Evolutionary conservation across 108 stramenopile species (phyloP).

Genomic region (Hondaea fermentalgiana): DNA sequence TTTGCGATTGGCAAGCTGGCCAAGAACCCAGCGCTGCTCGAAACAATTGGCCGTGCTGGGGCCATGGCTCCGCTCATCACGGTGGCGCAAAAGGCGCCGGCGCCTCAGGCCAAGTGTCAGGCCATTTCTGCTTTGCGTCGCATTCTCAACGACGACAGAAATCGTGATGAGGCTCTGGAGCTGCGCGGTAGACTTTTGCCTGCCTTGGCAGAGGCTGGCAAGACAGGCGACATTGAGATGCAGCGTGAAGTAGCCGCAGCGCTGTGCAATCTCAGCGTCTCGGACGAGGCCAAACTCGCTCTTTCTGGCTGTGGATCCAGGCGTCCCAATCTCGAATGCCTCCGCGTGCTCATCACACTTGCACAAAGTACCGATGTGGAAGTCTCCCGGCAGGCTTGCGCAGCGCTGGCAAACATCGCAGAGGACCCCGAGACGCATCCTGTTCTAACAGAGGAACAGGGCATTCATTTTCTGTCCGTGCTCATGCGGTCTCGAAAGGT

Average conservation of each 20-base stretch:
- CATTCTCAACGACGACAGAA: slow-evolving; percentile 36
- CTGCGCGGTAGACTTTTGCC: slow-evolving; percentile 12
- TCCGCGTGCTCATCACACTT: slow-evolving; percentile 36
- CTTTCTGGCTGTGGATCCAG: slow-evolving; percentile 27
- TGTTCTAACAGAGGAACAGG: slow-evolving; percentile 31
- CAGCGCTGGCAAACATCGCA: slow-evolving; percentile 59
- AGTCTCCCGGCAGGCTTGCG: slow-evolving; percentile 59
- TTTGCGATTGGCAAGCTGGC: slow-evolving; percentile 64
- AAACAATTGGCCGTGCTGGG: slow-evolving; percentile 18
- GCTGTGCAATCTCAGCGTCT: slow-evolving; percentile 51
- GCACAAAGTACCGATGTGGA: slow-evolving; percentile 53
- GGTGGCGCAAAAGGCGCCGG: neutral
- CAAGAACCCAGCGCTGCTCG: slow-evolving; percentile 35
- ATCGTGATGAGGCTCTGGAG: slow-evolving; percentile 33
- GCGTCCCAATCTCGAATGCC: slow-evolving; percentile 8
- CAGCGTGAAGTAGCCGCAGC: slow-evolving; percentile 61
- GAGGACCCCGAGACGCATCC: slow-evolving; percentile 53
- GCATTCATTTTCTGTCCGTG: slow-evolving; percentile 48
- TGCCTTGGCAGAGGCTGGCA: slow-evolving; percentile 26
- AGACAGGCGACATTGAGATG: slow-evolving; percentile 40
- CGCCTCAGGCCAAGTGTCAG: slow-evolving; percentile 45
- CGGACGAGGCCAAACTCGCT: slow-evolving; percentile 40
- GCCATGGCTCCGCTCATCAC: slow-evolving; percentile 37
- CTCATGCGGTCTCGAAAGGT: slow-evolving; percentile 49
- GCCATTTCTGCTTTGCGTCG: slow-evolving; percentile 54